These are phyloP conservation scores for Blastobotrys capitulatus DNA, from an alignment of 1,139 yeast genomes.

Conservation along the genomic window DNA sequence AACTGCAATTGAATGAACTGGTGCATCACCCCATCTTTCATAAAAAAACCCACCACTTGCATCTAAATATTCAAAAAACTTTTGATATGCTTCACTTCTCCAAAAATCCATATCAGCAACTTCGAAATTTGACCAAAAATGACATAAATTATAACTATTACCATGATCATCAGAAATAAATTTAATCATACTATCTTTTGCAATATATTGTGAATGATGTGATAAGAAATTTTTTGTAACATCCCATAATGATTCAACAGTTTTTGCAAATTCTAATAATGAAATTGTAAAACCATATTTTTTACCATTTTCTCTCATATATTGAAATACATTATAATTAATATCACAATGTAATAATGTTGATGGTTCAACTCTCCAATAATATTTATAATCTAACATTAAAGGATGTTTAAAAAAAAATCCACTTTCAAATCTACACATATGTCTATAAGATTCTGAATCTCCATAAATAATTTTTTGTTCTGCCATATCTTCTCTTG, in stretches of 20 bases:
- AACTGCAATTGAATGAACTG: slow-evolving; percentile 86
- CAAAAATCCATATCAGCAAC: slow-evolving; percentile 69
- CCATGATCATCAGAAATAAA: slow-evolving; percentile 63
- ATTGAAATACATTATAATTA: slow-evolving; percentile 75
- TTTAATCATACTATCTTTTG: slow-evolving; percentile 62
- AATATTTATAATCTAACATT: slow-evolving; percentile 69
- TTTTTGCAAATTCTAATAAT: slow-evolving; percentile 69
- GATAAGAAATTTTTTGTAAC: slow-evolving; percentile 62
- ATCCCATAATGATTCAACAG: slow-evolving; percentile 80
- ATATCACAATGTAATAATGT: slow-evolving; percentile 72
- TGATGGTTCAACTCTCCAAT: slow-evolving; percentile 95
- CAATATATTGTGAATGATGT: slow-evolving; percentile 58
- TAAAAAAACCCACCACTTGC: slow-evolving; percentile 82
- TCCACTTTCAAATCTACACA: slow-evolving; percentile 92
- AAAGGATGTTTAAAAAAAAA: slow-evolving; percentile 77
- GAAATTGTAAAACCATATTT: slow-evolving; percentile 77
- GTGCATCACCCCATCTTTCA: slow-evolving; percentile 94
- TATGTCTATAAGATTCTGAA: slow-evolving; percentile 64
- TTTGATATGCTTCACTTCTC: slow-evolving; percentile 63
- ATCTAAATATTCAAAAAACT: slow-evolving; percentile 68
- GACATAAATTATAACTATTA: slow-evolving; percentile 64
- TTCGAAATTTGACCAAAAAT: slow-evolving; percentile 87
- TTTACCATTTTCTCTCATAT: slow-evolving; percentile 69
- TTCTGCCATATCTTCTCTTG: slow-evolving; percentile 44
- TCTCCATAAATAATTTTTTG: slow-evolving; percentile 56